Evolutionary conservation across 495 filamentous ascomycete genomes (phyloP).

Genomic region (Tuber borchii): DNA sequence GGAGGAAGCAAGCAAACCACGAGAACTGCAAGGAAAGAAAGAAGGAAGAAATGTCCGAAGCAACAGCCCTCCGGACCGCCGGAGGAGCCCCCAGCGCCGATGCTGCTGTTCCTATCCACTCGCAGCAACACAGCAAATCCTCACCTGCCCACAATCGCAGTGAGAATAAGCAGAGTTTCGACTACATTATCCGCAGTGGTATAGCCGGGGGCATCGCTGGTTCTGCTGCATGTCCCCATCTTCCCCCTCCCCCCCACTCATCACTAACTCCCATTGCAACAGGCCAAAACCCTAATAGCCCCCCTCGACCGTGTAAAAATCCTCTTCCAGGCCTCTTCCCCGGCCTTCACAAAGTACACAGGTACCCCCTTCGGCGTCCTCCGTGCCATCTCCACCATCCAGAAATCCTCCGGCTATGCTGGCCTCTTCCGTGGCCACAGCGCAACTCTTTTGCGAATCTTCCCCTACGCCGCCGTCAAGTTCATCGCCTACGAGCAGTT

Average conservation of each 20-base stretch:
- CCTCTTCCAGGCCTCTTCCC: conserved; percentile 91
- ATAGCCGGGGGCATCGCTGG: conserved; percentile 83
- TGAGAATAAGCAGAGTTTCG: conserved; percentile 56
- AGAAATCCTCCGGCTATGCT: conserved; percentile 59
- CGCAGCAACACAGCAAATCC: conserved; percentile 11
- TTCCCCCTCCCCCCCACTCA: background rate
- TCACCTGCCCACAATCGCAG: conserved; percentile 32
- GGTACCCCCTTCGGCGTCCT: conserved; percentile 77
- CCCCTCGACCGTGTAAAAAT: conserved; percentile 98
- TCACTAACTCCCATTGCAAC: conserved; percentile 21
- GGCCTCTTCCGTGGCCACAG: conserved; percentile 92
- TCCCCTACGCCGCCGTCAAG: conserved; percentile 95
- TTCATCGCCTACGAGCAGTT: conserved; percentile 97
- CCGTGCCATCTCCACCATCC: conserved; percentile 75
- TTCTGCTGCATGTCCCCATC: conserved; percentile 60
- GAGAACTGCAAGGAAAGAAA: background rate
- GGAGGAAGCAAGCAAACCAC: background rate
- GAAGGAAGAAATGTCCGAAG: conserved; percentile 11
- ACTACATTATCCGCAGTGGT: conserved; percentile 75
- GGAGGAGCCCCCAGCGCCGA: background rate
- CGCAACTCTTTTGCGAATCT: conserved; percentile 87
- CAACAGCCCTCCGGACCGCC: conserved; percentile 9
- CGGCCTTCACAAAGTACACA: conserved; percentile 85
- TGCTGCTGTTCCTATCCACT: background rate
- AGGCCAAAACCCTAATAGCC: conserved; percentile 94